Evolutionary conservation across 495 filamentous ascomycete species (phyloP).

Genomic region (Oleoguttula mirabilis): DNA sequence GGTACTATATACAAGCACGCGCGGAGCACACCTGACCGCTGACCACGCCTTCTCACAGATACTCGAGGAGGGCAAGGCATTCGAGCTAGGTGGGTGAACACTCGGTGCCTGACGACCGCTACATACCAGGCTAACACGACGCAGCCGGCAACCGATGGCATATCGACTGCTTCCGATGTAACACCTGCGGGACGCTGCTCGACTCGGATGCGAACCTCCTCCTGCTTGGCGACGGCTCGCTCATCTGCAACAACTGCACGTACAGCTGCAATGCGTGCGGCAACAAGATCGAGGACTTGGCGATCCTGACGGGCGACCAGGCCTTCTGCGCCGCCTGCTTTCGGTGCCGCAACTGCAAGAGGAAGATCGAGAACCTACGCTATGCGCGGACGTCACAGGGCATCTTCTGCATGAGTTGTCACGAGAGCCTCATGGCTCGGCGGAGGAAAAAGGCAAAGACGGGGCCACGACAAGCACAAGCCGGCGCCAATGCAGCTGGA

Average conservation of each 20-base stretch:
- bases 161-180: conserved; percentile 98
- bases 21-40: conserved; percentile 3
- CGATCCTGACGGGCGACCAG: conserved; percentile 95
- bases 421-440: conserved; percentile 95
- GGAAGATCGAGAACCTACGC: conserved; percentile 94
- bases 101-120: too few relatives aligned
- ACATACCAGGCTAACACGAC: too few relatives aligned
- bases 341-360: conserved; percentile 92
- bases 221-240: conserved; percentile 89
- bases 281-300: conserved; percentile 97
- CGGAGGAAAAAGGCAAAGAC: conserved; percentile 75
- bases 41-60: conserved; percentile 40
- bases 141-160: conserved; percentile 98
- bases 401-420: conserved; percentile 99
- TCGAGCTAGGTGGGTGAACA: conserved; percentile 75
- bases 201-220: conserved; percentile 98
- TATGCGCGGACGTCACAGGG: conserved; percentile 97
- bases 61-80: conserved; percentile 95
- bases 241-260: conserved; percentile 98
- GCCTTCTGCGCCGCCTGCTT: conserved; percentile 99
- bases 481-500: conserved; percentile 42
- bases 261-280: conserved; percentile 97
- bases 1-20: conserved; percentile 41
- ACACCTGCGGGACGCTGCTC: conserved; percentile 86
- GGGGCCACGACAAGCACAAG: conserved; percentile 40